Conservation (phyloP, 371 early-diverging fungal species). For the Mortierella sp. region DNA sequence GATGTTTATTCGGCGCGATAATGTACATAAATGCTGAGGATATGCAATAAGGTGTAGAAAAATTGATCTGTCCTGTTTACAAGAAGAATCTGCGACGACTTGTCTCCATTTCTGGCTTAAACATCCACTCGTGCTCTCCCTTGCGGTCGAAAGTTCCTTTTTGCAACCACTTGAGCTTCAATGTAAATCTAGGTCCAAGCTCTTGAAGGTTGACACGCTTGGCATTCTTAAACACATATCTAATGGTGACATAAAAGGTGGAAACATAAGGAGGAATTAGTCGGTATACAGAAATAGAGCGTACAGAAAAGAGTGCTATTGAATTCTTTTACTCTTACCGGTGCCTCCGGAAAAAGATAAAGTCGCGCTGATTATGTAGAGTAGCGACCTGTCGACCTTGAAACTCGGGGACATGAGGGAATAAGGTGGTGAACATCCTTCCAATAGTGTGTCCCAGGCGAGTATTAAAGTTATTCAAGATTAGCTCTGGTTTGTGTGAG, state of each 20-base stretch:
- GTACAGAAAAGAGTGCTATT: neutral
- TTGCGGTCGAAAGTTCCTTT: constrained; percentile 93
- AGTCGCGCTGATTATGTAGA: constrained; percentile 99
- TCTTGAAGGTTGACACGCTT: constrained; percentile 95
- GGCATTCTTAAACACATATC: constrained; percentile 90
- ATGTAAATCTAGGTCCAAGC: constrained; percentile 97
- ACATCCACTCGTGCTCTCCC: constrained; percentile 96
- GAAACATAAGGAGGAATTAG: neutral
- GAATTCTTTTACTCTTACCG: constrained; percentile 62
- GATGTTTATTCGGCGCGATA: too few species aligned
- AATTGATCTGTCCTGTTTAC: constrained; percentile 41
- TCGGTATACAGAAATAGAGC: neutral
- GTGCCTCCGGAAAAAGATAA: constrained; percentile 98
- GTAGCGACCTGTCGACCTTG: constrained; percentile 97
- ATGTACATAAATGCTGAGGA: neutral
- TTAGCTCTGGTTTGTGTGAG: constrained; percentile 95
- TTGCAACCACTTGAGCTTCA: constrained; percentile 95
- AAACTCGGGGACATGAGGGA: constrained; percentile 98
- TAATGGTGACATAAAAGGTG: neutral
- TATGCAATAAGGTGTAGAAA: neutral
- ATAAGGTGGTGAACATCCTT: constrained; percentile 94
- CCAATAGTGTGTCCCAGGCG: constrained; percentile 97
- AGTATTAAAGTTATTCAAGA: constrained; percentile 98
- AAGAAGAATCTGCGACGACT: constrained; percentile 88
- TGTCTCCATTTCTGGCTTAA: constrained; percentile 90